These are phyloP conservation scores for Massarina eburnea DNA, from an alignment of 2,329 filamentous ascomycete species.

Conservation along the genomic window DNA sequence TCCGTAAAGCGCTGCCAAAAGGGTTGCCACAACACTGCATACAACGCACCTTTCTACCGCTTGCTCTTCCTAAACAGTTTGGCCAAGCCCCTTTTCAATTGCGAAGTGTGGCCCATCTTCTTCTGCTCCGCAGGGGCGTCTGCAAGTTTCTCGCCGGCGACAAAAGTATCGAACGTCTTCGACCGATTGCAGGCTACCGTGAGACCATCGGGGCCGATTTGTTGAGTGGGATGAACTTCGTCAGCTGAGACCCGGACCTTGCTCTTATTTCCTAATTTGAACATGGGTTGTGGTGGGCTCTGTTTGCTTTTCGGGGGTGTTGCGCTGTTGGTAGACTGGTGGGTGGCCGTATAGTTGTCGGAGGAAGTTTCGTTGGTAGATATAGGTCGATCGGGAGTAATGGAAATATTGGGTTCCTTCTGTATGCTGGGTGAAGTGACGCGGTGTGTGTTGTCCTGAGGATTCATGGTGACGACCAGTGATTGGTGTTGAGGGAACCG, in stretches of 20 bases:
- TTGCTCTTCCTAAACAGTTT: not conserved
- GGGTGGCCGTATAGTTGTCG: not conserved
- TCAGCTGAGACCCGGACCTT: not conserved
- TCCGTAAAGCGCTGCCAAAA: too few relatives aligned
- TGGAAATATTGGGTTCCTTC: too few relatives aligned
- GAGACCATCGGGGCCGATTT: conserved; percentile 10
- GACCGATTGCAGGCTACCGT: conserved; percentile 14
- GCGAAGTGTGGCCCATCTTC: not conserved
- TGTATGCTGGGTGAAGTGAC: too few relatives aligned
- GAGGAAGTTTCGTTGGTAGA: not conserved
- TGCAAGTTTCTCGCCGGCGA: conserved; percentile 1
- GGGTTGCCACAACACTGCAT: too few relatives aligned
- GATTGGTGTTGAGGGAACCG: too few relatives aligned
- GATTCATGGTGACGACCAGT: too few relatives aligned
- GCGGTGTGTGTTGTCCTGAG: too few relatives aligned
- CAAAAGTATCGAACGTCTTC: conserved; percentile 16
- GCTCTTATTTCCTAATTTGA: not conserved
- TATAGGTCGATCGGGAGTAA: too few relatives aligned
- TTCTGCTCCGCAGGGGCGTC: not conserved
- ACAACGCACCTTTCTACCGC: too few relatives aligned
- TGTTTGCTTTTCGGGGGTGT: not conserved
- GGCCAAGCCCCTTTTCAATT: not conserved
- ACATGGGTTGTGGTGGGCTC: not conserved
- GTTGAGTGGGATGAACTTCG: conserved; percentile 8
- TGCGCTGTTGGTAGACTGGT: not conserved